phyloP scores from a whole-genome alignment of 140 eudicot species.

The Stevia rebaudiana region DNA sequence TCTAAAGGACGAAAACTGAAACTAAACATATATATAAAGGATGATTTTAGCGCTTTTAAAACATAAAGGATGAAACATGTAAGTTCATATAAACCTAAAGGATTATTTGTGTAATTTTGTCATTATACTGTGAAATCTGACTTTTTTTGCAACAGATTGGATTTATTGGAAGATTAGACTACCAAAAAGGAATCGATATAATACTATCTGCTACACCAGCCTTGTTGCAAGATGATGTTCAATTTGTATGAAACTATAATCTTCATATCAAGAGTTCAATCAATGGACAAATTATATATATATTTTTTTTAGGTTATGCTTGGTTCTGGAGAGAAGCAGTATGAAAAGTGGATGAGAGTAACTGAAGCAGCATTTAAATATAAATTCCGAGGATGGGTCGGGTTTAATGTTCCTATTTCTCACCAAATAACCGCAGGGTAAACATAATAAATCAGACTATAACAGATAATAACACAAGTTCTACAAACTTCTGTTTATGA shows the following conservation, averaged over 20 bases:
- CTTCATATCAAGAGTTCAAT: background rate
- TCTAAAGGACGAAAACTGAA: no score
- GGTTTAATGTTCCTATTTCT: conserved; percentile 82
- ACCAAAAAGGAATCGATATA: conserved; percentile 81
- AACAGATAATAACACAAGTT: background rate
- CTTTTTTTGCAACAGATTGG: conserved; percentile 51
- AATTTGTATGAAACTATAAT: conserved; percentile 52
- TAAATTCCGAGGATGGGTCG: conserved; percentile 88
- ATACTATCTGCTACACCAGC: conserved; percentile 62
- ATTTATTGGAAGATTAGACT: conserved; percentile 89
- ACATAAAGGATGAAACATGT: no score
- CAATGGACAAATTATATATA: background rate
- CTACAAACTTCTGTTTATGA: background rate
- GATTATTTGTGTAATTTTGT: no score
- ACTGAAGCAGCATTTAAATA: conserved; percentile 44
- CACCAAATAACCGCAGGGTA: conserved; percentile 95
- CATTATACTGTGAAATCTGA: conserved; percentile 3
- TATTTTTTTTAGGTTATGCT: conserved; percentile 69
- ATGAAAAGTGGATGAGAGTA: conserved; percentile 93
- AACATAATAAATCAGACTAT: conserved; percentile 1
- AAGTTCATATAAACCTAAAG: no score
- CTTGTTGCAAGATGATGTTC: conserved; percentile 74
- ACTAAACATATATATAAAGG: no score
- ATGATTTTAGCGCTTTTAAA: no score
- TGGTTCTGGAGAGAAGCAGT: conserved; percentile 86